Percentiles rank a stretch among this genome's conserved stretches.
phyloP scores from a whole-genome alignment of 257 asterid genomes.

The Petunia axillaris region DNA sequence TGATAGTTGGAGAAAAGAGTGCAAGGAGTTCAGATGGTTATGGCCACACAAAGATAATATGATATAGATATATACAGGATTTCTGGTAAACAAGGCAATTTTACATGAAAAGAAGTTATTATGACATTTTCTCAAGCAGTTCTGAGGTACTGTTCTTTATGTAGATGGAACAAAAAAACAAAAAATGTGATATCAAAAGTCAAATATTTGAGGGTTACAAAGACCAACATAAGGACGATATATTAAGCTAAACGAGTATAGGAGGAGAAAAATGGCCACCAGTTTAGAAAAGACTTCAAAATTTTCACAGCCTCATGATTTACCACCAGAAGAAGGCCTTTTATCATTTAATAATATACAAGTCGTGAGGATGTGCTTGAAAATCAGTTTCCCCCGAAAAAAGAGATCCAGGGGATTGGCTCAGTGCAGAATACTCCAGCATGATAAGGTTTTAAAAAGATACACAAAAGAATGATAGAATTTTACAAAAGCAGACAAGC shows the following conservation, averaged over 20 bases:
- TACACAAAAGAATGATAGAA: background rate
- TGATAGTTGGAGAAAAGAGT: slow-evolving; percentile 6
- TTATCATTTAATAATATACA: background rate
- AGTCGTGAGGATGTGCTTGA: background rate
- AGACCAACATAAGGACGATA: background rate
- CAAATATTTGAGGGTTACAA: slow-evolving; percentile 14
- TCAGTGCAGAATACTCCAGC: background rate
- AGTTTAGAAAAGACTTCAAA: slow-evolving; percentile 3
- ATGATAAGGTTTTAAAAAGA: background rate
- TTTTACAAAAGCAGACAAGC: background rate
- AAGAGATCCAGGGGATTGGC: background rate
- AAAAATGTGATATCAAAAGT: background rate
- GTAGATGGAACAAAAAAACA: background rate
- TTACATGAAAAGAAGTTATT: background rate
- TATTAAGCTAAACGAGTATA: background rate
- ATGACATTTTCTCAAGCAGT: background rate
- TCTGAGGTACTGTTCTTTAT: background rate
- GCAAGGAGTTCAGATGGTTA: slow-evolving; percentile 18
- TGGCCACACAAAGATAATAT: background rate
- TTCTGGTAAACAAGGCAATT: background rate
- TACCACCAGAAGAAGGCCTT: background rate
- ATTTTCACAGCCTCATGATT: background rate
- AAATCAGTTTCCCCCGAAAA: background rate
- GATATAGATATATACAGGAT: background rate
- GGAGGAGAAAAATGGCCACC: slow-evolving; percentile 10